Evolutionary conservation across 2,329 filamentous ascomycete genomes (phyloP).

Genomic region (Bimuria novae-zelandiae): DNA sequence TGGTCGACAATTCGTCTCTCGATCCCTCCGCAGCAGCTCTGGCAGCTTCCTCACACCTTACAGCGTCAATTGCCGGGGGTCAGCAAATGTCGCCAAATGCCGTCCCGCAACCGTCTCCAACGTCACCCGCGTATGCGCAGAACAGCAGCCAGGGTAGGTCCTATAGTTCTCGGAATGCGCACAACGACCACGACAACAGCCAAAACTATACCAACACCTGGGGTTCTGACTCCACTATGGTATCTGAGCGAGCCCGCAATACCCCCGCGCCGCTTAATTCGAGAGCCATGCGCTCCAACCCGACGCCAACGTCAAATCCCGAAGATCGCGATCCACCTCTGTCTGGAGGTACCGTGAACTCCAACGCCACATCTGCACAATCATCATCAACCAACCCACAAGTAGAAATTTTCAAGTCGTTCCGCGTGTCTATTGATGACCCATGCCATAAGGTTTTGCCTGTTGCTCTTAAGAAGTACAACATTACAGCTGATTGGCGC

Average conservation of each 20-base stretch:
- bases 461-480: constrained; percentile 94
- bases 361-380: constrained; percentile 24
- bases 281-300: constrained; percentile 36
- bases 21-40: constrained; percentile 57
- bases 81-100: constrained; percentile 48
- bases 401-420: constrained; percentile 98
- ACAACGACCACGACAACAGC: constrained; percentile 38
- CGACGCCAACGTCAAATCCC: constrained; percentile 34
- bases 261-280: constrained; percentile 38
- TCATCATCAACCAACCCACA: constrained; percentile 52
- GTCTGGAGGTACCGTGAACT: constrained; percentile 39
- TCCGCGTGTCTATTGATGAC: constrained; percentile 96
- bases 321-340: constrained; percentile 44
- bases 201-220: constrained; percentile 37
- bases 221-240: constrained; percentile 34
- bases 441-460: constrained; percentile 97
- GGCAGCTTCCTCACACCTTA: constrained; percentile 56
- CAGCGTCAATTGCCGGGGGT: constrained; percentile 51
- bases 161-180: constrained; percentile 36
- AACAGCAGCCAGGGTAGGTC: constrained; percentile 28
- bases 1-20: constrained; percentile 49
- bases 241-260: constrained; percentile 37
- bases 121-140: constrained; percentile 54
- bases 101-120: constrained; percentile 53
- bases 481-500: constrained; percentile 96